phyloP scores from a whole-genome alignment of 78 protist genomes.

The Isochrysis galbana region DNA sequence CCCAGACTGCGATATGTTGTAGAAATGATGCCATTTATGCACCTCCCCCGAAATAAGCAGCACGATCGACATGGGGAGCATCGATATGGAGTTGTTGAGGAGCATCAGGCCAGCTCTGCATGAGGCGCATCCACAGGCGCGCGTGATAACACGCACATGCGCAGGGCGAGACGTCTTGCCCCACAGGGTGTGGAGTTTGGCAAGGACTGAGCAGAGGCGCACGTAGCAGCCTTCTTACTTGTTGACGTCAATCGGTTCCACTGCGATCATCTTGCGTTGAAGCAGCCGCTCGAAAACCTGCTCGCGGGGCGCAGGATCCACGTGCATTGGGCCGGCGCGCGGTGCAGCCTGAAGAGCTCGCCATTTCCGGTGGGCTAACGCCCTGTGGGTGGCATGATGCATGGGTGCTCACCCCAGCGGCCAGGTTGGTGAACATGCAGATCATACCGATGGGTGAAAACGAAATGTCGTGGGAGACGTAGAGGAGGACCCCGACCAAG shows the following conservation, averaged over 20 bases:
- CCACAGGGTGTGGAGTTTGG: no score
- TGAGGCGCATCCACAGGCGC: no score
- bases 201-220: no score
- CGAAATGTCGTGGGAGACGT: background rate
- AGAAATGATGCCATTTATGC: background rate
- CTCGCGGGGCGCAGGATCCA: background rate
- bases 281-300: background rate
- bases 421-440: background rate
- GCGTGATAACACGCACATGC: no score
- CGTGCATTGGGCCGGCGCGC: no score
- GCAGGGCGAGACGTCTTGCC: no score
- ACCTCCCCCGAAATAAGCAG: background rate
- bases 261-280: background rate
- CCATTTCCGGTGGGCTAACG: no score
- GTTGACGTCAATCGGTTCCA: background rate
- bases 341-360: no score
- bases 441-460: background rate
- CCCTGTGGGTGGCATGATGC: no score
- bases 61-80: background rate
- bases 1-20: background rate
- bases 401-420: background rate
- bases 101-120: slow-evolving; percentile 13
- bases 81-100: background rate
- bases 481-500: background rate
- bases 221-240: no score